A percentile compares a stretch with the other conserved stretches of the same genome.
Evolutionary conservation across 2,329 filamentous ascomycete species (phyloP).

Genomic region (Chrysoporthe cubensis): DNA sequence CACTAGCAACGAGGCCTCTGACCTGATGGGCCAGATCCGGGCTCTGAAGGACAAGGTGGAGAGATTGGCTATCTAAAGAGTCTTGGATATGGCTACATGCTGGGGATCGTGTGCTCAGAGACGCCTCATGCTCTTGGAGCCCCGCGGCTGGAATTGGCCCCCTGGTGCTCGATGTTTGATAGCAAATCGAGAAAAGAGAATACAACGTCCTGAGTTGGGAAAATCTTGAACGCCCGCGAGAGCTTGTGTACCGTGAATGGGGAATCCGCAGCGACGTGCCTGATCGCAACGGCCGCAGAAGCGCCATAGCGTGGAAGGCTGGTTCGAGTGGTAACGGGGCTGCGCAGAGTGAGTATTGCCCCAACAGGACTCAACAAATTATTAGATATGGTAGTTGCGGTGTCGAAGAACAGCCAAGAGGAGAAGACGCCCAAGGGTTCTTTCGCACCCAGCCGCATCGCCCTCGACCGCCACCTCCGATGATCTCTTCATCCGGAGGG

Average conservation of each 20-base stretch:
- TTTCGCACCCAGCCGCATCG: not conserved
- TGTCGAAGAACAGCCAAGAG: not conserved
- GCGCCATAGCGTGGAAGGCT: not conserved
- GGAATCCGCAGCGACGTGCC: not conserved
- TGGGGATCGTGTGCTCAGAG: not conserved
- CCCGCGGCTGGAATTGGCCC: not conserved
- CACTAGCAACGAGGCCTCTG: conserved; percentile 88
- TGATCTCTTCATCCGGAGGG: not conserved
- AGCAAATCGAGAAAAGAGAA: not conserved
- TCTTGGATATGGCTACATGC: not conserved
- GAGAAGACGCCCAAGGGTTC: not conserved
- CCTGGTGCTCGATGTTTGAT: not conserved
- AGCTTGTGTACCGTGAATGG: not conserved
- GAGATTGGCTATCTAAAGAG: conserved; percentile 82
- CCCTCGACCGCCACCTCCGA: not conserved
- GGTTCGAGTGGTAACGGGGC: not conserved
- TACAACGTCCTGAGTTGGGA: not conserved
- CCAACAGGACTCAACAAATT: not conserved
- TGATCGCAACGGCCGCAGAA: not conserved
- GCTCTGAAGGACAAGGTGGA: conserved; percentile 94
- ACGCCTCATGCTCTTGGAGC: not conserved
- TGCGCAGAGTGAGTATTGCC: not conserved
- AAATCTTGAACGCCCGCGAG: not conserved
- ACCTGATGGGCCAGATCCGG: conserved; percentile 86
- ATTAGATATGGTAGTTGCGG: not conserved